Evolutionary conservation across 2,329 filamentous ascomycete genomes (phyloP), one percentile per base, ranked within the genome.

Genomic region (Neofusicoccum sp.): DNA sequence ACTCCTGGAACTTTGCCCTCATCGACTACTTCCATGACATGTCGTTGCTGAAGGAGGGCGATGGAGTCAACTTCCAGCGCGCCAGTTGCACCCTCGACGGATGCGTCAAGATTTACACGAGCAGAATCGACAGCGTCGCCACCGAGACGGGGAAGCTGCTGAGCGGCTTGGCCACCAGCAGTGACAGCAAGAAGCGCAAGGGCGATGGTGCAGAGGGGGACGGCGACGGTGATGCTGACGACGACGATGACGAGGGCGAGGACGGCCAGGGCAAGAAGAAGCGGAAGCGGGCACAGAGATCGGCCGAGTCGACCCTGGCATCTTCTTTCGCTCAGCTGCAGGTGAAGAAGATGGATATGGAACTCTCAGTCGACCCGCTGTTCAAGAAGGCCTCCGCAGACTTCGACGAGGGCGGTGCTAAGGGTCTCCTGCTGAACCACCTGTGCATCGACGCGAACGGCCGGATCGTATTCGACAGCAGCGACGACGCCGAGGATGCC

Each of bases 11-110:
- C 77, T 98, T 99, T 79, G 95, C 95, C n/a, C 85, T 99, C 16
- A 99, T 99, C 74, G 95, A 99, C 77, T 99, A 99, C 79, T 99
- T 99, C 73, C 94, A 99, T 77, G 95, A 99, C 73, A 98, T 99
- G 95, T 97, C 93, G 1, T 81, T 99, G 47, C 83, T 99, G 52
- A 96, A 96, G 74, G 95, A 99, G 73, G 95, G 95, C 34, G 93
- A 99, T 67, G 90, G 93, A 12, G 93, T 99, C 77, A 99, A 99
- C 76, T 99, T 99, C 71, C 95, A 99, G 75, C 97, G 97, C 76
- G 95, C 95, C 64, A 97, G 93, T 79, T 98, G 93, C 79, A 99
- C 95, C 0, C 83, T 99, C 16, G 95, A 99, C 74, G 95, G 95
- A 22, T 99, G 95, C 74, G 95, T 99, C 73, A 99, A 99, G 81